Conservation (phyloP, 129 eudicot genomes). For the Chrysanthemum seticuspe region DNA sequence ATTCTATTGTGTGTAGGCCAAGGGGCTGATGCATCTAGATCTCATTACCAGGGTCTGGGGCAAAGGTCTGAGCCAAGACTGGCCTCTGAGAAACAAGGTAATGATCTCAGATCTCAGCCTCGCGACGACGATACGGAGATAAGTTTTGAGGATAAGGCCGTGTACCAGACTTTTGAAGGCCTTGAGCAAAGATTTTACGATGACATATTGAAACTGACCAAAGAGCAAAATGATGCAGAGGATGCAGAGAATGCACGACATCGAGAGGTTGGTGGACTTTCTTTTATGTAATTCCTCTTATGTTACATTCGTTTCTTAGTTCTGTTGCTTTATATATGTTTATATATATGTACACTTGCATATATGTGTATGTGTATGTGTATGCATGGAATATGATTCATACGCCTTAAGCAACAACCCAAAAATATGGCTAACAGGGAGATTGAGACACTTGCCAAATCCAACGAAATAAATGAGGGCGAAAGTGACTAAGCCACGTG, state of each 20-base stretch:
- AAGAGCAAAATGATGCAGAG: slow-evolving; percentile 83
- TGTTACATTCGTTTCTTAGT: not conserved
- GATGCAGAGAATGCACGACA: slow-evolving; percentile 90
- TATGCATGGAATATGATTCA: too few species aligned
- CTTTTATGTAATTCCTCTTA: slow-evolving; percentile 1
- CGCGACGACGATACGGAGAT: slow-evolving; percentile 74
- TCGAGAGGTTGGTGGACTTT: slow-evolving; percentile 58
- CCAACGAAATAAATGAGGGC: too few species aligned
- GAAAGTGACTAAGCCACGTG: too few species aligned
- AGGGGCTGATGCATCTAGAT: slow-evolving; percentile 60
- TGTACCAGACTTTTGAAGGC: slow-evolving; percentile 61
- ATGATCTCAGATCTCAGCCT: slow-evolving; percentile 64
- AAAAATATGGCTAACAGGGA: too few species aligned
- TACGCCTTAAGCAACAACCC: too few species aligned
- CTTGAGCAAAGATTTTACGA: slow-evolving; percentile 81
- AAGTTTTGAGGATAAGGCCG: slow-evolving; percentile 63
- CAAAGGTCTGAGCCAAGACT: slow-evolving; percentile 64
- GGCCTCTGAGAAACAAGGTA: slow-evolving; percentile 51
- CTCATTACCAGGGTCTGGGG: slow-evolving; percentile 65
- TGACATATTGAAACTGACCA: slow-evolving; percentile 69
- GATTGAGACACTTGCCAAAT: too few species aligned
- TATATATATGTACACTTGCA: not conserved
- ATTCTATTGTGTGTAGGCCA: slow-evolving; percentile 48
- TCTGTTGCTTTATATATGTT: not conserved
- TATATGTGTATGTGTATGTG: not conserved